These are phyloP conservation scores for Meredithiella fracta DNA, from an alignment of 2,329 filamentous ascomycete species.

Conservation along the genomic window DNA sequence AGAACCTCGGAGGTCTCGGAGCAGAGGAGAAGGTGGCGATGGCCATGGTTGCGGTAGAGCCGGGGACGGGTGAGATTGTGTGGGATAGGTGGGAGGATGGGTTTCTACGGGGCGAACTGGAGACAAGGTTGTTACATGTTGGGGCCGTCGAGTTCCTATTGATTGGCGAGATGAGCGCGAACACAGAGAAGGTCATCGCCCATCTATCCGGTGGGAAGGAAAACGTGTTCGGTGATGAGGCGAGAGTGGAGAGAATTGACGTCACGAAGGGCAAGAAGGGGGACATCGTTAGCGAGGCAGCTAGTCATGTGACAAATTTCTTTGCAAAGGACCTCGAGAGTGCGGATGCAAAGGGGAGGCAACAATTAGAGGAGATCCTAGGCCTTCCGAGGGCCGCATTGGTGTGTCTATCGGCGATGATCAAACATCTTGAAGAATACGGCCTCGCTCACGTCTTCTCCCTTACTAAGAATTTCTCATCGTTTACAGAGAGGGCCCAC, in stretches of 20 bases:
- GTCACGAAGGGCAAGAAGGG: constrained; percentile 23
- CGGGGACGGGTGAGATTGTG: constrained; percentile 86
- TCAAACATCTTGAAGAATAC: constrained; percentile 79
- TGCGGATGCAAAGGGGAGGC: constrained; percentile 33
- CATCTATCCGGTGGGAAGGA: constrained; percentile 79
- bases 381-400: constrained; percentile 72
- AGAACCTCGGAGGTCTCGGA: constrained; percentile 51
- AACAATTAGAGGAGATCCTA: constrained; percentile 71
- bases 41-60: constrained; percentile 85
- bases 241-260: constrained; percentile 54
- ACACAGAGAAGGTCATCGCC: constrained; percentile 79
- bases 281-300: constrained; percentile 19
- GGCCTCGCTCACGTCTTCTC: constrained; percentile 91
- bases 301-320: constrained; percentile 84
- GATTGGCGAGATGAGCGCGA: constrained; percentile 75
- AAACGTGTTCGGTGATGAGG: constrained; percentile 83
- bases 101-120: constrained; percentile 92
- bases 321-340: constrained; percentile 56
- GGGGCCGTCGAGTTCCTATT: constrained; percentile 90
- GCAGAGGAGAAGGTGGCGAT: constrained; percentile 89
- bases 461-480: constrained; percentile 90
- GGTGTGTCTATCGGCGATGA: constrained; percentile 91
- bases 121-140: constrained; percentile 88
- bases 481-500: constrained; percentile 82
- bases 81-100: constrained; percentile 94